Conservation (phyloP, 2,329 filamentous ascomycete genomes). For the Hypoxylon sp. region DNA sequence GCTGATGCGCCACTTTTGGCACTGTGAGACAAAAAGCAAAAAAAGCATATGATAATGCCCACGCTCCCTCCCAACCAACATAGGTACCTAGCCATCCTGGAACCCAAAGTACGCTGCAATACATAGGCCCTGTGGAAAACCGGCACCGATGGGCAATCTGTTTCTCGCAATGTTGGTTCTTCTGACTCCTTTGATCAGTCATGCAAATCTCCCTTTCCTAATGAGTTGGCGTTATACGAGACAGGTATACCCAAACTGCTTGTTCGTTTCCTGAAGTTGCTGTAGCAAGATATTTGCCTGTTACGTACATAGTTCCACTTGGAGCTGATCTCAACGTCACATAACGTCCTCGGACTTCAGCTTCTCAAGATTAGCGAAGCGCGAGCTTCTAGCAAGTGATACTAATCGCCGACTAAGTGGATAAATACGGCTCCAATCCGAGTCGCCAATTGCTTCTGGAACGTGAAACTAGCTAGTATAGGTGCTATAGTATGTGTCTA, state of each 20-base stretch:
- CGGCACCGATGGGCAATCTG: constrained; percentile 28
- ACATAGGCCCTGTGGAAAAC: constrained; percentile 6
- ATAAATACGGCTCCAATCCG: constrained; percentile 27
- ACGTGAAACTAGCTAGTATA: background rate
- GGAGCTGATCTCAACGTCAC: constrained; percentile 36
- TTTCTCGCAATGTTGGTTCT: constrained; percentile 11
- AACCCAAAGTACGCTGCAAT: constrained; percentile 19
- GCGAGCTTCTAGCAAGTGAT: constrained; percentile 27
- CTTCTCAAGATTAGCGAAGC: constrained; percentile 16
- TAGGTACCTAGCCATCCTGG: constrained; percentile 15
- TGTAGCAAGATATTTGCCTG: constrained; percentile 19
- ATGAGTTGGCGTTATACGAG: constrained; percentile 13
- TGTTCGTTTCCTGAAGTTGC: background rate
- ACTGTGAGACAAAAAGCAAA: constrained; percentile 31
- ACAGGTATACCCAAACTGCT: background rate
- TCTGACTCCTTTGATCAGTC: constrained; percentile 11
- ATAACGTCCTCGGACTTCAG: constrained; percentile 21
- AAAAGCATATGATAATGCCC: constrained; percentile 42
- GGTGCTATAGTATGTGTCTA: background rate
- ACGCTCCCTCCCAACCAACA: constrained; percentile 13
- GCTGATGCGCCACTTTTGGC: constrained; percentile 35
- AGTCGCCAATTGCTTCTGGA: constrained; percentile 10
- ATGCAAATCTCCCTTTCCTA: background rate
- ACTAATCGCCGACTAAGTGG: constrained; percentile 38
- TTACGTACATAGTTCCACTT: constrained; percentile 35